These are phyloP conservation scores for Fusarium sp. DNA, from an alignment of 2,329 filamentous ascomycete genomes.

Conservation along the genomic window DNA sequence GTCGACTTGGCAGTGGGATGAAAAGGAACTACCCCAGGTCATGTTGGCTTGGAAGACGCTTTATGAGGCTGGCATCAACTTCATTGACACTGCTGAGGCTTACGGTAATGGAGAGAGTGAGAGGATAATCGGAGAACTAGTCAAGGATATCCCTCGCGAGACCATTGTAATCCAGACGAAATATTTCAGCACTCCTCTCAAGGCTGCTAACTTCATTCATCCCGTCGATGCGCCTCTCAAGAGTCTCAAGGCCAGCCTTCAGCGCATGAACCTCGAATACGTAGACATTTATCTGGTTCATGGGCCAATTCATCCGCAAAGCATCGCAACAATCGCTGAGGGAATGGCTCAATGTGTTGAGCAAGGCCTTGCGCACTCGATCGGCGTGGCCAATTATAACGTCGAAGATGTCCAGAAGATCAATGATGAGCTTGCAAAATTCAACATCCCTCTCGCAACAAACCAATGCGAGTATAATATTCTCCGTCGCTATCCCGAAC, in stretches of 20 bases:
- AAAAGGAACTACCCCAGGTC: neutral
- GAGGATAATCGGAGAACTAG: neutral
- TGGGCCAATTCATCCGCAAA: slow-evolving; percentile 10
- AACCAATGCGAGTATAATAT: slow-evolving; percentile 25
- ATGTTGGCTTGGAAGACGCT: slow-evolving; percentile 12
- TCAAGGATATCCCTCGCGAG: neutral
- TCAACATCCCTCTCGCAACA: slow-evolving; percentile 10
- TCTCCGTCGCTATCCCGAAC: slow-evolving; percentile 4
- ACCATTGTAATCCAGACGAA: slow-evolving; percentile 12
- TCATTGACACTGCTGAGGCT: slow-evolving; percentile 4
- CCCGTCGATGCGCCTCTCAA: neutral
- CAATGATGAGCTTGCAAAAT: slow-evolving; percentile 17
- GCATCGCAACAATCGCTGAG: neutral
- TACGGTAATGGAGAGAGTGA: slow-evolving; percentile 12
- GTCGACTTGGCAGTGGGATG: slow-evolving; percentile 7
- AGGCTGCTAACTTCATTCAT: neutral
- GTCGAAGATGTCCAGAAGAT: neutral
- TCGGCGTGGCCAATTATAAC: slow-evolving; percentile 10
- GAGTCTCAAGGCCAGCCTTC: slow-evolving; percentile 7
- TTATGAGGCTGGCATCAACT: slow-evolving; percentile 12
- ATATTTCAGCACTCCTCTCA: slow-evolving; percentile 14
- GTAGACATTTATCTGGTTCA: slow-evolving; percentile 22
- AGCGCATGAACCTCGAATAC: slow-evolving; percentile 4
- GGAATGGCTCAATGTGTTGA: slow-evolving; percentile 25
- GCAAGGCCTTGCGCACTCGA: neutral